Base-by-base conservation (phyloP, 257 asterid genomes). In the Solanum corneliomulleri region DNA sequence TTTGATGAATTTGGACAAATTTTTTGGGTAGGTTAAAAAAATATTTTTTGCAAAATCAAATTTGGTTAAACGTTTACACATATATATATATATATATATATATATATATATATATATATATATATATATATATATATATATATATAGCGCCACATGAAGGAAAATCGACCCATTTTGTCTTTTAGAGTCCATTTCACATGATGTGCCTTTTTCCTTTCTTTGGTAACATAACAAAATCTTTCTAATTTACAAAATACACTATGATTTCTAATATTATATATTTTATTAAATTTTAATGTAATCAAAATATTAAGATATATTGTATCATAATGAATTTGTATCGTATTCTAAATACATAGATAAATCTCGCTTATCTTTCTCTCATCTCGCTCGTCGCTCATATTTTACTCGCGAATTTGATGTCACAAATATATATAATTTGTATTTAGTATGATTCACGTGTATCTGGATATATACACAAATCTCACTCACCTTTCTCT, bases 331-430 rank as follows among this genome's bases (percentile, higher is more conserved):
- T 49, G 3, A 16, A 49, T 16, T 49, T 16, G 0, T 21, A 6
- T n/a, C 0, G 0, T 1, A 49, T 2, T 49, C 1, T 3, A 2
- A 3, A 49, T 49, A 0, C 1, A 47, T 47, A 14, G 58, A 47
- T 47, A 47, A 47, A 47, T 47, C 3, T 14, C 3, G 3, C 0
- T 47, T 7, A 47, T 0, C 7, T 45, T 5, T 45, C 1, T 47
- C 56, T 5, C 7, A 47, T 47, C 0, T 14, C 7, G 1, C 20
- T 47, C 2, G 21, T 5, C 4, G 2, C 25, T 56, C n/a, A 2
- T 52, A 56, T 56, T 0, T 56, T 0, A 3, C 0, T 20, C 5
- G 0, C 21, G 5, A 20, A 2, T 56, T 0, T 20, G 2, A 20
- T 56, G 9, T 56, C 64, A 0, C n/a, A 18, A 11, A 56, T 56